Percentiles rank a stretch among this genome's conserved stretches.
Evolutionary conservation across 1,284 basidiomycete genomes (phyloP).

Genomic region (Trichosporon coremiiforme): DNA sequence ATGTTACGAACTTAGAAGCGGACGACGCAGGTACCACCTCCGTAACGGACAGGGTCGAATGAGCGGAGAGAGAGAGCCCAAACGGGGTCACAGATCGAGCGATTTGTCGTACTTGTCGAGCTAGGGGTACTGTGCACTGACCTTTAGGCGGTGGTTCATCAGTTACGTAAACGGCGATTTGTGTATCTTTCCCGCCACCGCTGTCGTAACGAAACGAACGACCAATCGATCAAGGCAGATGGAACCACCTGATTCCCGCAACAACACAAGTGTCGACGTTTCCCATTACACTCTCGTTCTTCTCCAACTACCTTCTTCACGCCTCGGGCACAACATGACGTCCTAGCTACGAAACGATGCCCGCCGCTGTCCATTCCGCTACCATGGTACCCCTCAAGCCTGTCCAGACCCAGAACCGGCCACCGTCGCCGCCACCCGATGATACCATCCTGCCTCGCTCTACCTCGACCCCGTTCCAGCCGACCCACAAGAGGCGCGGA

Average conservation of each 20-base stretch:
- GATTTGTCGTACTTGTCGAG: neutral
- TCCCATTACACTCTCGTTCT: conserved; percentile 8
- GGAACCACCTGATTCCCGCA: neutral
- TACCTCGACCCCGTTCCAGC: neutral
- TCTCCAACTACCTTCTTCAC: neutral
- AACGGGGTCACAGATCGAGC: neutral
- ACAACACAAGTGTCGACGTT: neutral
- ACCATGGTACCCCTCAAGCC: conserved; percentile 16
- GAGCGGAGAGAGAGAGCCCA: neutral
- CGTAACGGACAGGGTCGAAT: neutral
- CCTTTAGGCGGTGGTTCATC: neutral
- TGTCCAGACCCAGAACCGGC: conserved; percentile 12
- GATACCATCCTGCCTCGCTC: conserved; percentile 3
- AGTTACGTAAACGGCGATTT: conserved; percentile 12
- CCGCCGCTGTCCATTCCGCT: conserved; percentile 8
- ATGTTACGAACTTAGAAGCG: neutral
- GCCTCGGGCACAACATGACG: conserved; percentile 1
- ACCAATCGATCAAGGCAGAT: neutral
- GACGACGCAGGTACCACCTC: neutral
- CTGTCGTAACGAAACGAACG: neutral
- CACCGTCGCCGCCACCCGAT: conserved; percentile 11
- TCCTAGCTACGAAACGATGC: conserved; percentile 9
- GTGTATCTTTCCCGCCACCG: conserved; percentile 12
- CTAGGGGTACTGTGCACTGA: neutral
- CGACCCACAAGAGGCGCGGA: conserved; percentile 3